These are phyloP conservation scores for Monilinia fructigena DNA, from an alignment of 2,329 filamentous ascomycete species.

Conservation along the genomic window DNA sequence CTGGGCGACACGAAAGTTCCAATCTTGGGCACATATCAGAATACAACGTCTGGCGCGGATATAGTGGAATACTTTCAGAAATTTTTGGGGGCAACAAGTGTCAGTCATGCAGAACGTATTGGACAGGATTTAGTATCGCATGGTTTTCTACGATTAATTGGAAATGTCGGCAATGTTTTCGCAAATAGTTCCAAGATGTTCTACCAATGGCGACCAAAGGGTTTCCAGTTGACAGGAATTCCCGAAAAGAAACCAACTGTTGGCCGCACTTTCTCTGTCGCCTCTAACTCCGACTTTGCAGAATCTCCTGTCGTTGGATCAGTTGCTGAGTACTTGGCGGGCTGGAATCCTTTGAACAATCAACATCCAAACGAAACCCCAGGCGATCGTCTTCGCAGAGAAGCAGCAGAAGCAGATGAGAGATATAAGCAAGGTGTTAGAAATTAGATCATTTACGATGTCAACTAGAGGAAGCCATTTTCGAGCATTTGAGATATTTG, in stretches of 20 bases:
- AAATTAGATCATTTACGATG: constrained; percentile 86
- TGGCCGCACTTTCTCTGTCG: constrained; percentile 71
- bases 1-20: constrained; percentile 91
- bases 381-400: constrained; percentile 78
- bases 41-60: constrained; percentile 86
- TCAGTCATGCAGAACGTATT: constrained; percentile 90
- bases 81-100: constrained; percentile 76
- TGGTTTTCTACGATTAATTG: constrained; percentile 85
- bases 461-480: constrained; percentile 92
- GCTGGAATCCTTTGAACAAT: constrained; percentile 92
- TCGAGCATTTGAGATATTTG: constrained; percentile 89
- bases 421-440: constrained; percentile 85
- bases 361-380: constrained; percentile 92
- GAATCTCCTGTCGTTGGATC: constrained; percentile 80
- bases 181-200: constrained; percentile 97
- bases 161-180: constrained; percentile 92
- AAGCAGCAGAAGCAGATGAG: constrained; percentile 87
- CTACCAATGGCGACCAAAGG: constrained; percentile 94
- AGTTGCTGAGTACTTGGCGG: constrained; percentile 83
- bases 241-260: constrained; percentile 81
- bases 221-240: constrained; percentile 82
- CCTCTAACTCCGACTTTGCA: constrained; percentile 56
- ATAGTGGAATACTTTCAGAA: constrained; percentile 95
- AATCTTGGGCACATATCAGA: constrained; percentile 91
- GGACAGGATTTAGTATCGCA: constrained; percentile 87